Conservation (phyloP, 208 protist species). For the Leptomonas pyrrhocoris region DNA sequence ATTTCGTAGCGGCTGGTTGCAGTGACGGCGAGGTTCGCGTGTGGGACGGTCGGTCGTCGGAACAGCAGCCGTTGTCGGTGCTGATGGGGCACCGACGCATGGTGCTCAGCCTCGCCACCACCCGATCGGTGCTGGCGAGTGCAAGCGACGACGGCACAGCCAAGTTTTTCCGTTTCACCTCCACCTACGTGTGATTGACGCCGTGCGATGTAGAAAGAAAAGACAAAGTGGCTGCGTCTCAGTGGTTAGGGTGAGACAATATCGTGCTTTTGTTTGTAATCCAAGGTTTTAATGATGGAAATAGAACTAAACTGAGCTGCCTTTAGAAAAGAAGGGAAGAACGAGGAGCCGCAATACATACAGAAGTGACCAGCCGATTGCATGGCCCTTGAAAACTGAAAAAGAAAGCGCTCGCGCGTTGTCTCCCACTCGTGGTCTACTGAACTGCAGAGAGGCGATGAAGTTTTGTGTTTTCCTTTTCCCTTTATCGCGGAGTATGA, state of each 20-base stretch:
- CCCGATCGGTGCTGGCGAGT: constrained; percentile 36
- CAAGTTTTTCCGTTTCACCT: constrained; percentile 53
- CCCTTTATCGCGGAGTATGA: neutral
- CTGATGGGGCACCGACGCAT: constrained; percentile 85
- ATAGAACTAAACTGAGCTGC: too few species aligned
- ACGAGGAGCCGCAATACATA: neutral
- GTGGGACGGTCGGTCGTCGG: constrained; percentile 77
- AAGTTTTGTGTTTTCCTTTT: neutral
- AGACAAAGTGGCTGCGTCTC: too few species aligned
- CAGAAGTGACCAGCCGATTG: too few species aligned
- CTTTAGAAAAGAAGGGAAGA: neutral
- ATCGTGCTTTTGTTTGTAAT: too few species aligned
- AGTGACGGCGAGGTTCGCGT: constrained; percentile 82
- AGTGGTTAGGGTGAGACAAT: too few species aligned
- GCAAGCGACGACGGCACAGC: constrained; percentile 80
- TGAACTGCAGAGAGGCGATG: too few species aligned
- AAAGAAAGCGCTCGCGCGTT: too few species aligned
- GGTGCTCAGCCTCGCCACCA: constrained; percentile 62
- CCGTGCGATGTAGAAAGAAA: too few species aligned
- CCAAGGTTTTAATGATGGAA: too few species aligned
- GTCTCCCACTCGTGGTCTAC: too few species aligned
- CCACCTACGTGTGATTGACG: constrained; percentile 19
- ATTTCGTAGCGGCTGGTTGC: constrained; percentile 70
- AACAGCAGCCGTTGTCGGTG: constrained; percentile 47
- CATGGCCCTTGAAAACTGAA: too few species aligned